A percentile compares a stretch with the other conserved stretches of the same genome.
Evolutionary conservation across 1,284 basidiomycete genomes (phyloP).

Genomic region (Ceratobasidium sp.): DNA sequence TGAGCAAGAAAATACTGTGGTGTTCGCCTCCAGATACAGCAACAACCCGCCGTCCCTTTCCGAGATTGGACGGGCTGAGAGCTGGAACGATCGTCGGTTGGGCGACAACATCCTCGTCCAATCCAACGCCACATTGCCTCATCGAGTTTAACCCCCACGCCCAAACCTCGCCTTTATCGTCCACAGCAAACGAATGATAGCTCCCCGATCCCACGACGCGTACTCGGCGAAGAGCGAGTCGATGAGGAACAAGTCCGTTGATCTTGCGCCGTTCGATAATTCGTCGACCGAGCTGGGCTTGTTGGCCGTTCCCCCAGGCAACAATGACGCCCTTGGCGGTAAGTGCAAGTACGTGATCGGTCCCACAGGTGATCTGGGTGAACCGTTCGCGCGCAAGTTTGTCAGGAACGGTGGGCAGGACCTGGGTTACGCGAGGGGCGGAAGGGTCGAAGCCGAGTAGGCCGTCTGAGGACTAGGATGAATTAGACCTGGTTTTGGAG

Average conservation of each 20-base stretch:
- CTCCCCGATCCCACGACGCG: slow-evolving; percentile 66
- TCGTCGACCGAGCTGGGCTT: slow-evolving; percentile 67
- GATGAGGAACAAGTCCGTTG: slow-evolving; percentile 65
- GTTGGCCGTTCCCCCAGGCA: slow-evolving; percentile 70
- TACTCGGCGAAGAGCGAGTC: slow-evolving; percentile 65
- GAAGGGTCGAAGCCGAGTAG: slow-evolving; percentile 83
- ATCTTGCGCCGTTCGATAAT: slow-evolving; percentile 65
- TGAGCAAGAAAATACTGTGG: slow-evolving; percentile 89
- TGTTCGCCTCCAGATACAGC: slow-evolving; percentile 85
- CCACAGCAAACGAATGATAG: slow-evolving; percentile 75
- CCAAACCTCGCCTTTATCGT: slow-evolving; percentile 77
- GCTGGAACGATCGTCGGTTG: slow-evolving; percentile 77
- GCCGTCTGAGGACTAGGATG: slow-evolving; percentile 75
- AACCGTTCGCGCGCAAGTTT: slow-evolving; percentile 64
- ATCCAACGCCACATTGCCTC: slow-evolving; percentile 71
- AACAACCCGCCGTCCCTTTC: slow-evolving; percentile 73
- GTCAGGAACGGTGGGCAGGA: slow-evolving; percentile 59
- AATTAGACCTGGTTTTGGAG: background rate
- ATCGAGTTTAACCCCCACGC: slow-evolving; percentile 89
- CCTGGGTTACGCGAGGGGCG: slow-evolving; percentile 58
- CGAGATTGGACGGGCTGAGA: slow-evolving; percentile 76
- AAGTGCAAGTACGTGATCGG: slow-evolving; percentile 70
- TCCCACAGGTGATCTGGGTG: slow-evolving; percentile 72
- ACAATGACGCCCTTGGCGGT: slow-evolving; percentile 68
- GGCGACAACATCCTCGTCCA: slow-evolving; percentile 72